Base-by-base conservation (phyloP, 108 stramenopile species). In the Cylindrotheca fusiformis region DNA sequence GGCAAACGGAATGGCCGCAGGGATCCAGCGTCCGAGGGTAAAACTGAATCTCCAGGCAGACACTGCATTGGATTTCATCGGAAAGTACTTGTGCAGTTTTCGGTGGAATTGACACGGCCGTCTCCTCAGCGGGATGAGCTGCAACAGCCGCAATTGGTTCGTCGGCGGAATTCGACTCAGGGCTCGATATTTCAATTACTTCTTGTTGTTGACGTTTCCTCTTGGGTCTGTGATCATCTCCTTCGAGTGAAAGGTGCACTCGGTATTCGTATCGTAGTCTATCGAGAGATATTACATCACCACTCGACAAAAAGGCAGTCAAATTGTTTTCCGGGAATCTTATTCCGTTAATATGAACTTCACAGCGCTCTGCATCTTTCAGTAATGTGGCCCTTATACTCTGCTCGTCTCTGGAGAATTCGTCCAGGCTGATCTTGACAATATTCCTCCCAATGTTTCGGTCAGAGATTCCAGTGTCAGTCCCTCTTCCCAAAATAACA, bases 1-100 rank as follows among this genome's bases (percentile, higher is more conserved):
- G 27, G 49, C 72, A 74, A 41, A 61, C 64, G 1, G 72, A 74
- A 27, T 74, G 72, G 1, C 72, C 72, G 29, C 72, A 74, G 4
- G 72, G 65, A 48, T 25, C 30, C 19, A 66, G 17, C 32, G 72
- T 63, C 28, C 41, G 52, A 1, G 72, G 55, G 18, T 57, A 10
- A 5, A 60, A 52, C 55, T 65, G 52, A 49, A 74, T 67, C 45
- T 74, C 72, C 29, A 74, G 45, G 32, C 72, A 74, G 28, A 74
- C 47, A 36, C 52, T 47, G 32, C 72, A 74, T 31, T 53, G 57
- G 12, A 72, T 50, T 22, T 72, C 63, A 49, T 65, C 63, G 18
- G 63, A 29, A 21, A 72, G 23, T 36, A 28, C 51, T 4, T 21
- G 32, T 0, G 51, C 49, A 53, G 18, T 17, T 10, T 20, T 26